phyloP scores from a whole-genome alignment of 331 rosid species.

The Prunus yedoensis region DNA sequence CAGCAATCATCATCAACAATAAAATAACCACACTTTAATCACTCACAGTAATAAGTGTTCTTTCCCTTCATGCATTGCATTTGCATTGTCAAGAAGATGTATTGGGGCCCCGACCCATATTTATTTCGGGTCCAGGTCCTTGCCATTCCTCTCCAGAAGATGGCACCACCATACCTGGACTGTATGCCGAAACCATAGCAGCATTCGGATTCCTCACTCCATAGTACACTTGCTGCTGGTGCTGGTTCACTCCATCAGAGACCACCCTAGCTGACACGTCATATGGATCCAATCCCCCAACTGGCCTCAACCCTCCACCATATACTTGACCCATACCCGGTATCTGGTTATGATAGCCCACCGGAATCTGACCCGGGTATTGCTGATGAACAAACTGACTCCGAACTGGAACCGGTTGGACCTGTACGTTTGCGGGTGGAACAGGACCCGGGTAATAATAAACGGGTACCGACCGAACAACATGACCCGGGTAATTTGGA shows the following conservation, averaged over 20 bases:
- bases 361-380: conserved; percentile 47
- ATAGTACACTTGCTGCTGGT: conserved; percentile 41
- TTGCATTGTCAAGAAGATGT: conserved; percentile 13
- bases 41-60: background rate
- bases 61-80: background rate
- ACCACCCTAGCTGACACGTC: conserved; percentile 35
- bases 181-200: conserved; percentile 30
- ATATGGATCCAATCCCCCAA: conserved; percentile 37
- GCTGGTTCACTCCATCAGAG: conserved; percentile 42
- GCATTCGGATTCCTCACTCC: conserved; percentile 50
- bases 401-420: conserved; percentile 45
- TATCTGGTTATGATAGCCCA: conserved; percentile 47
- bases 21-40: background rate
- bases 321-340: conserved; percentile 55
- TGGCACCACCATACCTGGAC: conserved; percentile 32
- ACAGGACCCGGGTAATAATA: conserved; percentile 54
- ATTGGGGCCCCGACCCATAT: conserved; percentile 43
- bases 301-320: conserved; percentile 47
- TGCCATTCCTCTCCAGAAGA: conserved; percentile 52
- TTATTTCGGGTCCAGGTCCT: conserved; percentile 44
- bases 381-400: conserved; percentile 53
- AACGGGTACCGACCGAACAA: conserved; percentile 45
- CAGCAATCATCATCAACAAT: background rate
- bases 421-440: conserved; percentile 46
- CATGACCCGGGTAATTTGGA: conserved; percentile 47